A percentile compares a stretch with the other conserved stretches of the same genome.
phyloP scores from a whole-genome alignment of 768 basidiomycete species.

The Auriscalpium microsporum region DNA sequence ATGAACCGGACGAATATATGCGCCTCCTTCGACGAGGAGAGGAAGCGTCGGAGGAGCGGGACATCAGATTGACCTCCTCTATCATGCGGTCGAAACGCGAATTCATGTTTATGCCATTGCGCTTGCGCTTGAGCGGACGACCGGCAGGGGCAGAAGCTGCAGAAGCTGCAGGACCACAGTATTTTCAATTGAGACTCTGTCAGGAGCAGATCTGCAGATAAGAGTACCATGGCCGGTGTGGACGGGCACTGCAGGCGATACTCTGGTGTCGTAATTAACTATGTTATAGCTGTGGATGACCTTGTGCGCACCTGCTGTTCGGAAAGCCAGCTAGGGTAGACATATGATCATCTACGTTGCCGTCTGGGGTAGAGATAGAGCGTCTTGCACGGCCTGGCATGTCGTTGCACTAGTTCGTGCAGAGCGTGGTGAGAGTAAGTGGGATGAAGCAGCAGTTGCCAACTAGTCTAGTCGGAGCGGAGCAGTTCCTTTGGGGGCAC shows the following conservation, averaged over 20 bases:
- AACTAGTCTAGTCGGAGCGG: too few species aligned
- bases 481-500: too few species aligned
- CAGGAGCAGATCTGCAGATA: too few species aligned
- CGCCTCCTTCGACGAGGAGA: constrained; percentile 21
- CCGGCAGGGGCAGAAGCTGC: background rate
- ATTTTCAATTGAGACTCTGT: too few species aligned
- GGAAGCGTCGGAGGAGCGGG: constrained; percentile 9
- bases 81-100: constrained; percentile 62
- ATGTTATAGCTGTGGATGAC: too few species aligned
- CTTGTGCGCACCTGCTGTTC: background rate
- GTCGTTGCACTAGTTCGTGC: background rate
- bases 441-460: too few species aligned
- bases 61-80: constrained; percentile 41
- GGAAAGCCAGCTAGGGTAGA: background rate
- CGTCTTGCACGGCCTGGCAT: background rate
- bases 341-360: background rate
- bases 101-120: constrained; percentile 39
- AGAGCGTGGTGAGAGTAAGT: too few species aligned
- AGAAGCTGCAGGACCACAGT: background rate
- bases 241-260: too few species aligned
- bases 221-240: too few species aligned
- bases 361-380: background rate
- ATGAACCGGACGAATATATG: constrained; percentile 34
- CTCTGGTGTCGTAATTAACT: too few species aligned
- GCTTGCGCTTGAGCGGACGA: constrained; percentile 37